Evolutionary conservation across 192 early-diverging fungal genomes (phyloP).

Genomic region (Podila verticillata): DNA sequence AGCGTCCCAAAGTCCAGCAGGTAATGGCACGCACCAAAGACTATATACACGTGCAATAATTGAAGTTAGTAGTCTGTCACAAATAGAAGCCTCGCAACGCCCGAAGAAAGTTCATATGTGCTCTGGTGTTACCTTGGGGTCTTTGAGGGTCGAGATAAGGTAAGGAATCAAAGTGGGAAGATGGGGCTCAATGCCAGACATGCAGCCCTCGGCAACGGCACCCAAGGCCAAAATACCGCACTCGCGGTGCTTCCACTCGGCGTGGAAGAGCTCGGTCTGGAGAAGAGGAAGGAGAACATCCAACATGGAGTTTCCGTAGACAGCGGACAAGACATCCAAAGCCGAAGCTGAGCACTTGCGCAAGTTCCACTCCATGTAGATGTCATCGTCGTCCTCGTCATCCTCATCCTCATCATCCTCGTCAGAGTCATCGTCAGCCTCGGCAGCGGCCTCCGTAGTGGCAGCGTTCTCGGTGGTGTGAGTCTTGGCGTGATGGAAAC

Average conservation of each 20-base stretch:
- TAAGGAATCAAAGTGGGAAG: conserved; percentile 88
- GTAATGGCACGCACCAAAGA: conserved; percentile 96
- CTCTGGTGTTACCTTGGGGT: conserved; percentile 69
- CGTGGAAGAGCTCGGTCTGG: conserved; percentile 81
- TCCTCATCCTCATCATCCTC: conserved; percentile 85
- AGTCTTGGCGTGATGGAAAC: conserved; percentile 85
- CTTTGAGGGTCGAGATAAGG: conserved; percentile 80
- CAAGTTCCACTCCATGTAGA: conserved; percentile 94
- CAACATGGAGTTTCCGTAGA: conserved; percentile 87
- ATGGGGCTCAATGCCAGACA: conserved; percentile 89
- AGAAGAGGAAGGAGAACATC: conserved; percentile 87
- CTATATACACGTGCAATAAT: conserved; percentile 47
- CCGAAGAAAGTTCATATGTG: not conserved
- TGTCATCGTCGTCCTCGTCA: conserved; percentile 87
- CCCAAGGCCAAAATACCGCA: conserved; percentile 97
- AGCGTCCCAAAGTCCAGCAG: conserved; percentile 98
- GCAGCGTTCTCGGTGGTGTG: conserved; percentile 75
- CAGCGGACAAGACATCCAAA: conserved; percentile 91
- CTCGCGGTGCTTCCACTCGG: conserved; percentile 93
- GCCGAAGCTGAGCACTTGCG: conserved; percentile 98
- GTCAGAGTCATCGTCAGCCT: conserved; percentile 17
- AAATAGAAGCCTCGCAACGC: not conserved
- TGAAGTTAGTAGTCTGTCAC: not conserved
- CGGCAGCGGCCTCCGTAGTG: conserved; percentile 36
- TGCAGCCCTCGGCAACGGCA: conserved; percentile 97